These are phyloP conservation scores for Penicillium malachiteum DNA, from an alignment of 495 filamentous ascomycete species.

Conservation along the genomic window DNA sequence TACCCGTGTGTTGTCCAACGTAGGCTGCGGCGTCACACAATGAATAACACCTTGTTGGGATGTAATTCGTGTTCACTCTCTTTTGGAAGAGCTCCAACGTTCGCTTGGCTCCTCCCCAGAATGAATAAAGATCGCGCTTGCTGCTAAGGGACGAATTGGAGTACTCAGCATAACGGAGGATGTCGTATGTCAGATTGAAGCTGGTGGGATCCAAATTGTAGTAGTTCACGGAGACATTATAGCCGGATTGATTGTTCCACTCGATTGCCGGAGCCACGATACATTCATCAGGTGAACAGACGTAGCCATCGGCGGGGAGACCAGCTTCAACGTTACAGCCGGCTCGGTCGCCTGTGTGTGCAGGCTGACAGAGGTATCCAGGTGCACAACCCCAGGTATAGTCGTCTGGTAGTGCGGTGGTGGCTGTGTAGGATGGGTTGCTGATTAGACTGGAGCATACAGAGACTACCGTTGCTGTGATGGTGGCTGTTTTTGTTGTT, in stretches of 20 bases:
- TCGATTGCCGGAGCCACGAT: slow-evolving; percentile 35
- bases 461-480: slow-evolving; percentile 7
- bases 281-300: slow-evolving; percentile 57
- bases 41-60: slow-evolving; percentile 51
- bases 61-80: slow-evolving; percentile 1
- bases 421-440: slow-evolving; percentile 37
- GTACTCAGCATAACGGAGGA: slow-evolving; percentile 44
- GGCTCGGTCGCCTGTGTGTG: slow-evolving; percentile 23
- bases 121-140: slow-evolving; percentile 4
- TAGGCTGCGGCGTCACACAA: slow-evolving; percentile 41
- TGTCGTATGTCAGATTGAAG: slow-evolving; percentile 62
- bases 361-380: slow-evolving; percentile 55
- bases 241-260: slow-evolving; percentile 32
- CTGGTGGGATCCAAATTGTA: slow-evolving; percentile 62
- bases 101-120: neutral
- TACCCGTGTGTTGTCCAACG: neutral
- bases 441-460: slow-evolving; percentile 30
- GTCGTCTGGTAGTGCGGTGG: slow-evolving; percentile 34
- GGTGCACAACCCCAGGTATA: slow-evolving; percentile 58
- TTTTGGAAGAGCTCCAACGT: slow-evolving; percentile 5
- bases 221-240: slow-evolving; percentile 54
- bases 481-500: slow-evolving; percentile 3
- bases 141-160: neutral
- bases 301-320: slow-evolving; percentile 50
- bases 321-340: slow-evolving; percentile 55